phyloP scores from a whole-genome alignment of 179 eudicot genomes.

The Gypsophila paniculata region DNA sequence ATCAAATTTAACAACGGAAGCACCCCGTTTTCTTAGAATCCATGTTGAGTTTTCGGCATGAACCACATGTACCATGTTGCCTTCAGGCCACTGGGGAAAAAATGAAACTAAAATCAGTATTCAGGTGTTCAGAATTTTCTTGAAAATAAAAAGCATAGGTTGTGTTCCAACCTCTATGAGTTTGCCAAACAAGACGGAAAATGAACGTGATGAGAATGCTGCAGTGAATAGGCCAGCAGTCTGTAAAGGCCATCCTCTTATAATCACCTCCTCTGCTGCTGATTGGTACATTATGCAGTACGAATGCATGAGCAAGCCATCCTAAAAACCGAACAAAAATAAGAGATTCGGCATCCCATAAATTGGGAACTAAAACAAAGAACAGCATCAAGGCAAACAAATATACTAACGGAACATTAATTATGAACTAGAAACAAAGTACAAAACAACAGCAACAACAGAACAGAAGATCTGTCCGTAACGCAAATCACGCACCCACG shows the following conservation, averaged over 20 bases:
- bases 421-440: too few species aligned
- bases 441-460: too few species aligned
- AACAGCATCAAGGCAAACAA: too few species aligned
- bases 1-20: constrained; percentile 51
- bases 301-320: constrained; percentile 51
- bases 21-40: constrained; percentile 57
- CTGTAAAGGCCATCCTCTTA: constrained; percentile 87
- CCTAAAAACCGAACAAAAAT: constrained; percentile 34
- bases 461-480: too few species aligned
- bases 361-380: neutral
- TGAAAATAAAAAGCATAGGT: neutral
- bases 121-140: neutral
- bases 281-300: constrained; percentile 46
- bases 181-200: constrained; percentile 51
- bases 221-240: constrained; percentile 68
- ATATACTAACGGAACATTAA: too few species aligned
- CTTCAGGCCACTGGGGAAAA: constrained; percentile 57
- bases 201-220: constrained; percentile 50
- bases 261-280: constrained; percentile 50
- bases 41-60: constrained; percentile 45
- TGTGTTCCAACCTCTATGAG: constrained; percentile 53
- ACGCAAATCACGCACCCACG: too few species aligned
- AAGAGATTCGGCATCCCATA: neutral
- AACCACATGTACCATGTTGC: constrained; percentile 27
- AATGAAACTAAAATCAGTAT: neutral